These are phyloP conservation scores for Aspergillus quadricinctus DNA, from an alignment of 2,329 filamentous ascomycete genomes.

Conservation along the genomic window DNA sequence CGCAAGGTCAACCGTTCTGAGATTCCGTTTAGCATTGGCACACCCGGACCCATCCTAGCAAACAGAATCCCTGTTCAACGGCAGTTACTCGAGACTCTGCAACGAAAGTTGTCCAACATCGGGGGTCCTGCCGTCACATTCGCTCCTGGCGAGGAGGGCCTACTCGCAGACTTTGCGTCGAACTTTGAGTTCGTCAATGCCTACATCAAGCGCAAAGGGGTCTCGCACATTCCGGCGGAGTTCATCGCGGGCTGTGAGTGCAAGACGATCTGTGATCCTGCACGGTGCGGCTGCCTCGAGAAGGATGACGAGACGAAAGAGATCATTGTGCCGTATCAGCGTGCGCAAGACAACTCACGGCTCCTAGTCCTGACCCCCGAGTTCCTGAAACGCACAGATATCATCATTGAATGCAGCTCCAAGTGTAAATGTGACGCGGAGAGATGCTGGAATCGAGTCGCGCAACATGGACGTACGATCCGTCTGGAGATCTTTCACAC, in stretches of 20 bases:
- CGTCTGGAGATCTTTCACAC: conserved; percentile 43
- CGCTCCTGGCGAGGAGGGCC: conserved; percentile 7
- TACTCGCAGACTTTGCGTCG: conserved; percentile 21
- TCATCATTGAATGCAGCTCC: conserved; percentile 41
- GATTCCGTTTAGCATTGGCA: conserved; percentile 7
- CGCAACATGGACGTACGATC: conserved; percentile 37
- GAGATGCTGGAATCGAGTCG: conserved; percentile 40
- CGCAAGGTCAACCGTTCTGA: conserved; percentile 11
- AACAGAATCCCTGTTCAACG: conserved; percentile 1
- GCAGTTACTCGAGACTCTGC: conserved; percentile 14
- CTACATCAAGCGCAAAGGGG: conserved; percentile 33
- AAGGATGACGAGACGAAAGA: conserved; percentile 26
- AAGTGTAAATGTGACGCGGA: conserved; percentile 30
- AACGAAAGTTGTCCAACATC: conserved; percentile 21
- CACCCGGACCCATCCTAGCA: conserved; percentile 7
- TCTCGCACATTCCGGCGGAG: conserved; percentile 20
- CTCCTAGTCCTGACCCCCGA: conserved; percentile 24
- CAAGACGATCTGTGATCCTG: conserved; percentile 19
- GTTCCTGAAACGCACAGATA: conserved; percentile 30
- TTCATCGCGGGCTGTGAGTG: conserved; percentile 36
- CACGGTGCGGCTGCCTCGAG: conserved; percentile 26
- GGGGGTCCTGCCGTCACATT: conserved; percentile 28
- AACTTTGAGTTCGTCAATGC: conserved; percentile 39
- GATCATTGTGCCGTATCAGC: conserved; percentile 29
- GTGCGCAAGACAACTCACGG: conserved; percentile 7